phyloP scores from a whole-genome alignment of 1,139 yeast genomes.

The Candida sp. region DNA sequence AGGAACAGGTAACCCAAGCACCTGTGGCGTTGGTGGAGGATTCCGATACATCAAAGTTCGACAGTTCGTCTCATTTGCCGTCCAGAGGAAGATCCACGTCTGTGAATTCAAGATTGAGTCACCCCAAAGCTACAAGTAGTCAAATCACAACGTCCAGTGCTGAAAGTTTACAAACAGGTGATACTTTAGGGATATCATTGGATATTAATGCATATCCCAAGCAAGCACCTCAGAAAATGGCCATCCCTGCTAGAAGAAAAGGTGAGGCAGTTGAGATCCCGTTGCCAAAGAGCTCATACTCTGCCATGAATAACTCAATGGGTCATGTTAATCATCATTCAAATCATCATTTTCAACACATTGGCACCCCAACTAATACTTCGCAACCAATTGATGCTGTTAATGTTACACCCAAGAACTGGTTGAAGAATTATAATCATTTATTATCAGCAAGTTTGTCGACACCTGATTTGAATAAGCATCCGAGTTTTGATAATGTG shows the following conservation, averaged over 20 bases:
- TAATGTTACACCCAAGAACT: constrained; percentile 8
- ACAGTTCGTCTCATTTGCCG: neutral
- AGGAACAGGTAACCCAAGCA: constrained; percentile 14
- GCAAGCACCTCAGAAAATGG: constrained; percentile 68
- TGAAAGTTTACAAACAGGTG: constrained; percentile 1
- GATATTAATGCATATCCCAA: constrained; percentile 34
- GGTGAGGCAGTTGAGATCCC: constrained; percentile 82
- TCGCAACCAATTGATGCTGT: constrained; percentile 3
- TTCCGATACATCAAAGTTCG: neutral
- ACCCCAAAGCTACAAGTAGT: neutral
- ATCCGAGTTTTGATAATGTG: constrained; percentile 19
- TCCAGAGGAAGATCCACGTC: constrained; percentile 1
- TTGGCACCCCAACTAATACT: constrained; percentile 4
- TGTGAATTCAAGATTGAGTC: constrained; percentile 3
- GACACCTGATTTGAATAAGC: constrained; percentile 14
- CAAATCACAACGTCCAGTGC: neutral
- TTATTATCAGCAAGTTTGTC: constrained; percentile 12
- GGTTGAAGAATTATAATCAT: constrained; percentile 26
- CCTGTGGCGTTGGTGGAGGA: neutral
- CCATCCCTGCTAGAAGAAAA: constrained; percentile 76
- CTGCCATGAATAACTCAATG: constrained; percentile 6
- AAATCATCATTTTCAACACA: constrained; percentile 1
- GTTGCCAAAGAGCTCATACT: constrained; percentile 29
- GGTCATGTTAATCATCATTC: constrained; percentile 1
- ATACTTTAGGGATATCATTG: constrained; percentile 1